A percentile compares a stretch with the other conserved stretches of the same genome.
Conservation (phyloP, 805 yeast species). For the Starmerella gropengiesseri region DNA sequence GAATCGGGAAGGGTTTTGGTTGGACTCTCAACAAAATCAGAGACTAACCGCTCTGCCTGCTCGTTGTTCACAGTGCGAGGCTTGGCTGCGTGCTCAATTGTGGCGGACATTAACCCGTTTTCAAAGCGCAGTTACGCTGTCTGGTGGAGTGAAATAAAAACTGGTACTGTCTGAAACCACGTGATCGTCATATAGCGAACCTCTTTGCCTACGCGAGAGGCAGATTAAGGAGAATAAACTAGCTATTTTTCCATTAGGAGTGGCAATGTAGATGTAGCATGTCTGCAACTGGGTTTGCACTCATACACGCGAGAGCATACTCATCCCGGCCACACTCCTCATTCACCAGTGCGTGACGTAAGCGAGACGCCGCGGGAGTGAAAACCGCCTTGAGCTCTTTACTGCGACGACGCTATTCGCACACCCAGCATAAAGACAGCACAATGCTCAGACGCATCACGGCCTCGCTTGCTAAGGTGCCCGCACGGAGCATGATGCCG, state of each 20-base stretch:
- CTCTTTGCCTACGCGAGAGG: neutral
- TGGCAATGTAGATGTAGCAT: too few species aligned
- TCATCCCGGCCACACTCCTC: too few species aligned
- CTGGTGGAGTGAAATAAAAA: neutral
- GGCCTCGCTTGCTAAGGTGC: neutral
- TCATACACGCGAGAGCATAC: too few species aligned
- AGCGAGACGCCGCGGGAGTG: too few species aligned
- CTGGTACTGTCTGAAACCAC: neutral
- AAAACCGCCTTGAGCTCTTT: too few species aligned
- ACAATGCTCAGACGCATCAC: constrained; percentile 1
- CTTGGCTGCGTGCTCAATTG: constrained; percentile 12
- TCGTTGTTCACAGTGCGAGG: constrained; percentile 16
- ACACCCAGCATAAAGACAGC: too few species aligned
- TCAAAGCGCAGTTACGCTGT: too few species aligned
- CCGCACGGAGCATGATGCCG: neutral
- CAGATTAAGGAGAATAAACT: too few species aligned
- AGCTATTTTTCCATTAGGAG: neutral
- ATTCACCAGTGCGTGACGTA: too few species aligned
- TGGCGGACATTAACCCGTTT: constrained; percentile 14
- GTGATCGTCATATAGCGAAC: too few species aligned
- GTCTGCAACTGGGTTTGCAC: too few species aligned
- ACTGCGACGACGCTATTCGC: too few species aligned
- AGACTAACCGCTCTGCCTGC: constrained; percentile 23
- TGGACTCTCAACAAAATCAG: constrained; percentile 26
- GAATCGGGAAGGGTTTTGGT: constrained; percentile 32